Evolutionary conservation across 2,329 filamentous ascomycete genomes (phyloP), one percentile per base, ranked within the genome.

Genomic region (Drechslerella dactyloides): DNA sequence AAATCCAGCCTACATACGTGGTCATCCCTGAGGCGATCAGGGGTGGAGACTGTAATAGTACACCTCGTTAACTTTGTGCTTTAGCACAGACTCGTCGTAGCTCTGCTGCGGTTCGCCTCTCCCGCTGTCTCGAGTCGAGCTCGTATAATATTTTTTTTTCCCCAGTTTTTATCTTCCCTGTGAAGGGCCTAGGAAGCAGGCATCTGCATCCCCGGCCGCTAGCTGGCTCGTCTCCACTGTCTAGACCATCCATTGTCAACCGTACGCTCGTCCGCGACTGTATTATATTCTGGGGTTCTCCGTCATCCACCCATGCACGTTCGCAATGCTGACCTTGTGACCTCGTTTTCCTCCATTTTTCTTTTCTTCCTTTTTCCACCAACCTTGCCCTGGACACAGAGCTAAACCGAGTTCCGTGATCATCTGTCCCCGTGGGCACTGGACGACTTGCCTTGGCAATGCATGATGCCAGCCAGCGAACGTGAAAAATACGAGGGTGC

Each of bases 1-100:
- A 48, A 23, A 48, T 48, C 19, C 27, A 57, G 59, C 59, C 66
- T 70, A 70, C 59, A 58, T 70, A 70, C 66, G 66, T 70, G 66
- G 66, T 64, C 66, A 70, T 70, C 66, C 66, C 66, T 70, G 66
- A 70, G 66, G 59, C 66, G 66, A 70, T 70, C 66, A 70, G 63
- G 54, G 63, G 66, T 70, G 66, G 66, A 64, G 58, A 70, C 54
- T 44, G 15, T 5, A 48, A 37, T 59, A 60, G 53, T 54, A 48
- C 52, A 59, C 46, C 37, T 53, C 58, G 19, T 57, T 37, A 24
- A 33, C 27, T 4, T 33, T 8, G 27, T 8, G 27, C 33, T 52
- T 53, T 59, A 23, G 24, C 21, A 30, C 27, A 33, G 27, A 33
- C 27, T 33, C 27, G 27, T 33, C 27, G 27, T 33, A 37, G 19